Evolutionary conservation across 257 asterid genomes (phyloP), one percentile per base, ranked within the genome.

Genomic region (Eustoma russellianum): DNA sequence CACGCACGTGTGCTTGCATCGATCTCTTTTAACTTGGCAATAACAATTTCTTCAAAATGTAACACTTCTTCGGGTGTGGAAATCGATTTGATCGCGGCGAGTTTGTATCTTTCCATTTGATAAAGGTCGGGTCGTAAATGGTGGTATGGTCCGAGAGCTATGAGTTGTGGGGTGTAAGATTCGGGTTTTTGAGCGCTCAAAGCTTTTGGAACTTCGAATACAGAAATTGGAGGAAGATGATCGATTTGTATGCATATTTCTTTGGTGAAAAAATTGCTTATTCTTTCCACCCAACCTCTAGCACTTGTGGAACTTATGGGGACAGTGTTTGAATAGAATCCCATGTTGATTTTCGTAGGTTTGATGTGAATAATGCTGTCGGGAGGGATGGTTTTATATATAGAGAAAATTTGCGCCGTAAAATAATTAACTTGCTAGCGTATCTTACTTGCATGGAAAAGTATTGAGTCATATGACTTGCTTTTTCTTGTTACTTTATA

Each of bases 91-190:
- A 65, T 59, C 8, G 74, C 79, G 1, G 74, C 57, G 9, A 80
- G 73, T 53, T 80, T 80, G 55, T 61, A 45, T 53, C 77, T 66
- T 60, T 77, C 81, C 77, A 69, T 66, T 2, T 30, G 73, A 57
- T 68, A 69, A 18, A 77, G 55, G 7, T 73, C 81, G 16, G 77
- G 81, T 9, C 79, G 55, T 1, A 74, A 41, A 47, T 74, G 83
- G 49, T 77, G 87, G 55, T 74, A 80, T 0, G 83, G 83, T 13
- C 87, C 83, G 14, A 80, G 54, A 1, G 77, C 76, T 0, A 77
- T 15, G 9, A 46, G 46, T 34, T 63, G 81, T 41, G 83, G 87
- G 9, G 63, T 11, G 48, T 74, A 80, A 5, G 73, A 76, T 45
- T 80, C 77, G 53, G 74, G 81, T 34, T 77, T 69, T 0, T 70